These are phyloP conservation scores for Magnusiomyces suaveolens DNA, from an alignment of 1,139 yeast genomes.

Conservation along the genomic window DNA sequence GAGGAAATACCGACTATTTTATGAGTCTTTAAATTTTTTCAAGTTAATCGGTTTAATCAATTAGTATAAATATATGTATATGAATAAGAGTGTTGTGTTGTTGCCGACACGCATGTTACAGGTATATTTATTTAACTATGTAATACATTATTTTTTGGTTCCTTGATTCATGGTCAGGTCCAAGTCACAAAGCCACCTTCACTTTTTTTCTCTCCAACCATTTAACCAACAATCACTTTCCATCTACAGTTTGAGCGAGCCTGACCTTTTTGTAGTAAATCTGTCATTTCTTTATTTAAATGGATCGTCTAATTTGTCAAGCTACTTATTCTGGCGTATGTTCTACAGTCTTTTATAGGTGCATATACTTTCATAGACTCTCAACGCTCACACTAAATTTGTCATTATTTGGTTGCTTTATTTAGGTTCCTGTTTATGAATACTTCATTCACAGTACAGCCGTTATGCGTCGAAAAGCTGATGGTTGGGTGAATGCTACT, in stretches of 20 bases:
- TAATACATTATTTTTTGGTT: no score
- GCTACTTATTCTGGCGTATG: conserved; percentile 14
- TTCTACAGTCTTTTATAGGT: background rate
- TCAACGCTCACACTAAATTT: background rate
- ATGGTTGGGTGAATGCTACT: conserved; percentile 85
- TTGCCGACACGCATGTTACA: no score
- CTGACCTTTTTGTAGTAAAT: no score
- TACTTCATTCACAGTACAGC: conserved; percentile 72
- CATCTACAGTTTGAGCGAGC: no score
- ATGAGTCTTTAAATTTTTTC: no score
- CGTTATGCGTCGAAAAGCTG: conserved; percentile 71
- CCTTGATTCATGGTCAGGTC: background rate
- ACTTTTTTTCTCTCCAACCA: background rate
- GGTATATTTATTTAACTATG: no score
- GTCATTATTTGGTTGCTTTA: background rate
- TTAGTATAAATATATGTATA: no score
- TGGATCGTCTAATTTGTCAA: conserved; percentile 10
- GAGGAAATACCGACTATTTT: no score
- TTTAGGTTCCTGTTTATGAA: conserved; percentile 73
- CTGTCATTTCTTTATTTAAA: background rate
- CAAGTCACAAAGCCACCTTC: background rate
- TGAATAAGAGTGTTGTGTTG: no score
- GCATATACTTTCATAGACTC: background rate
- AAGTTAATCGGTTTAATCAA: no score
- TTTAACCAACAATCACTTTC: background rate